A percentile compares a stretch with the other conserved stretches of the same genome.
These are phyloP conservation scores for Mycena latifolia DNA, from an alignment of 768 basidiomycete species.

Conservation along the genomic window DNA sequence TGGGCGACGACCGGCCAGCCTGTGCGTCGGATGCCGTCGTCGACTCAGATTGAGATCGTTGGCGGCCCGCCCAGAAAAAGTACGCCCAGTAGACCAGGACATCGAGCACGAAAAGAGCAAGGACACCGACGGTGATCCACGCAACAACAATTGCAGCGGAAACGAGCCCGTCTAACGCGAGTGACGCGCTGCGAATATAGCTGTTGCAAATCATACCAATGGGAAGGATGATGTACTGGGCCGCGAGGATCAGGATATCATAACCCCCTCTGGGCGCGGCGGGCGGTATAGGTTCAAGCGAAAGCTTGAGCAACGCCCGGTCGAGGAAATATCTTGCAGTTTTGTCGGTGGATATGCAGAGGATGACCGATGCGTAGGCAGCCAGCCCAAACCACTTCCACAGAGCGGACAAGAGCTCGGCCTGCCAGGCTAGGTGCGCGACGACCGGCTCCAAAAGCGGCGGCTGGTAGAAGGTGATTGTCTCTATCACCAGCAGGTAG, in stretches of 20 bases:
- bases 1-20: not conserved
- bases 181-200: not conserved
- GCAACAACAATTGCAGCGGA: not conserved
- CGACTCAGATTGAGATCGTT: not conserved
- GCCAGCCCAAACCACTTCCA: not conserved
- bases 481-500: not conserved
- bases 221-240: conserved; percentile 1
- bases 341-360: not conserved
- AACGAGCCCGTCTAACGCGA: not conserved
- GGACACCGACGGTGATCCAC: not conserved
- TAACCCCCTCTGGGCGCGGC: too few relatives aligned
- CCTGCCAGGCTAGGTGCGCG: not conserved
- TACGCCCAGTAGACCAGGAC: conserved; percentile 3
- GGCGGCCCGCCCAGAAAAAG: not conserved
- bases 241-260: too few relatives aligned
- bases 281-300: not conserved
- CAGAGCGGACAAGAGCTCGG: not conserved
- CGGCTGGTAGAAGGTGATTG: not conserved
- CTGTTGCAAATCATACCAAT: conserved; percentile 5
- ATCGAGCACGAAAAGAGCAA: not conserved
- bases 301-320: not conserved
- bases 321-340: not conserved
- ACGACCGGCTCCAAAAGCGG: not conserved
- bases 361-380: not conserved
- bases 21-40: not conserved